Conservation (phyloP, 305 asterid species). For the Fraxinus latifolia region DNA sequence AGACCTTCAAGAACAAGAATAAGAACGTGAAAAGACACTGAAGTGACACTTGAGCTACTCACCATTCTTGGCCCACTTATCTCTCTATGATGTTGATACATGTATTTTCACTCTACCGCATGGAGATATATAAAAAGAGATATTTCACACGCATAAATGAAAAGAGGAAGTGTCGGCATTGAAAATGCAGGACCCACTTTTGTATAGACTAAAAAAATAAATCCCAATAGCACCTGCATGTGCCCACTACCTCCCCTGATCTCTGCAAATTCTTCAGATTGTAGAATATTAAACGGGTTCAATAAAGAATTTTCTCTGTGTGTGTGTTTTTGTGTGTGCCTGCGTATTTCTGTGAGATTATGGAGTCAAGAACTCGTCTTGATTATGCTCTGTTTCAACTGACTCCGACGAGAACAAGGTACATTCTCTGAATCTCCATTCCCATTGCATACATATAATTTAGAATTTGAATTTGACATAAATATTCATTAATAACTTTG, state of each 20-base stretch:
- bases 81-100: neutral
- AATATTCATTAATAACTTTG: slow-evolving; percentile 1
- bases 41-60: slow-evolving; percentile 24
- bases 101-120: slow-evolving; percentile 3
- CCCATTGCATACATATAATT: neutral
- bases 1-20: slow-evolving; percentile 29
- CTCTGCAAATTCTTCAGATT: slow-evolving; percentile 28
- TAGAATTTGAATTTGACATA: neutral
- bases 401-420: slow-evolving; percentile 92
- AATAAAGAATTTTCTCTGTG: neutral
- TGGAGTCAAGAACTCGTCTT: slow-evolving; percentile 60
- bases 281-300: slow-evolving; percentile 15
- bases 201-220: slow-evolving; percentile 21
- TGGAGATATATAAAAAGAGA: neutral
- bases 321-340: slow-evolving; percentile 5
- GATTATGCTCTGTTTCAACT: slow-evolving; percentile 77
- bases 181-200: slow-evolving; percentile 35
- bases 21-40: neutral
- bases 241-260: slow-evolving; percentile 31
- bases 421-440: slow-evolving; percentile 12
- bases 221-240: slow-evolving; percentile 32
- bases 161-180: slow-evolving; percentile 33
- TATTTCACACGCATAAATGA: neutral
- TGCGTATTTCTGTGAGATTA: slow-evolving; percentile 15
- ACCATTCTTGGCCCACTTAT: slow-evolving; percentile 2